Evolutionary conservation across 805 yeast species (phyloP), one percentile per base, ranked within the genome.

Genomic region (Candida nanaspora): DNA sequence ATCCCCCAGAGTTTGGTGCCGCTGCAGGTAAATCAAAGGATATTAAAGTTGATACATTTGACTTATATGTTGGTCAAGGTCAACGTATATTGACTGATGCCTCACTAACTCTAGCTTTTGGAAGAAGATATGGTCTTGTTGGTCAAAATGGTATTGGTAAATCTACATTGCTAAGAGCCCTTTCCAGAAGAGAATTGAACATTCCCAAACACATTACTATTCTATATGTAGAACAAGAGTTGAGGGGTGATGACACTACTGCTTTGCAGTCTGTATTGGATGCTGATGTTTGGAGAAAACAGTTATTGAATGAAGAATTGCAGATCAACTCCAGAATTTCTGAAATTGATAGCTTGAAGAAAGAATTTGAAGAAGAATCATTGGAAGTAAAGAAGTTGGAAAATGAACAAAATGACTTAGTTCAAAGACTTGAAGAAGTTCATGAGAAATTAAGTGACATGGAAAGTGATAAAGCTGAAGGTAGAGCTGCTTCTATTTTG

Each of bases 91-190:
- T 93, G 47, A 79, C 91, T 34, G 94, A 89, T 60, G 82, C 98
- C 22, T 74, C 88, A 20, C 75, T 93, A 49, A 80, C 96, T 1
- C 73, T 93, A 48, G 81, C 96, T 23, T 82, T 82, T 59, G 98
- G 98, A 41, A 87, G 85, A 62, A 78, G 98, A 60, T 93, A 93
- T 53, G 99, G 98, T 78, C 68, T 93, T 40, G 96, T 93, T 34
- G 99, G 99, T 63, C 95, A 89, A 60, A 93, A 93, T 69, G 99
- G 99, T 91, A 89, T 93, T 51, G 99, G 99, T 81, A 93, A 93
- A 63, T 89, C 98, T 34, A 93, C 98, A 0, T 67, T 93, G 40
- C 69, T 93, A 58, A 75, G 86, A 50, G 99, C 99, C 0, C 68
- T 93, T 40, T 82, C 97, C 1, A 78, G 95, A 61, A 82, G 99